phyloP scores from a whole-genome alignment of 768 basidiomycete genomes.

The Rhizopogon roseolus region DNA sequence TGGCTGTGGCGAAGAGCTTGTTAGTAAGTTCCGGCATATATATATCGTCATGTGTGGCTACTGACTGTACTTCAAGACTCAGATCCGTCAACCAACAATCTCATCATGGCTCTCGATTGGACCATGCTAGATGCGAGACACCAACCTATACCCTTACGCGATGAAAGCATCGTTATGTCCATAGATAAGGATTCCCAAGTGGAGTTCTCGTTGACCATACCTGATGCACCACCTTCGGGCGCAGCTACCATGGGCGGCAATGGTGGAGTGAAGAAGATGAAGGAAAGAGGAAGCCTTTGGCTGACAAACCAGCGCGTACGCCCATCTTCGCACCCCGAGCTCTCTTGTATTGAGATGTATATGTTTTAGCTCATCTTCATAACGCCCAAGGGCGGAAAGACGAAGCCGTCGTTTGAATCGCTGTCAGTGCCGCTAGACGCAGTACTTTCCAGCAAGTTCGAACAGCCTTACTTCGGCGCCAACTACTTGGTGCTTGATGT shows the following conservation, averaged over 20 bases:
- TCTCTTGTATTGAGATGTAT: slow-evolving; percentile 4
- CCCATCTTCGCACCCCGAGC: neutral
- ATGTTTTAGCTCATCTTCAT: slow-evolving; percentile 58
- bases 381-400: slow-evolving; percentile 23
- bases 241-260: slow-evolving; percentile 45
- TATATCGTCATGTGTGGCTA: too few species aligned
- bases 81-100: neutral
- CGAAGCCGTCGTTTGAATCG: slow-evolving; percentile 32
- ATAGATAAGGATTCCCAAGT: slow-evolving; percentile 44
- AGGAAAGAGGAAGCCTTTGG: slow-evolving; percentile 51
- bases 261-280: slow-evolving; percentile 52
- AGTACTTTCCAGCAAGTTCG: slow-evolving; percentile 65
- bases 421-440: slow-evolving; percentile 55
- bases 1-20: too few species aligned
- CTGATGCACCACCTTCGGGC: slow-evolving; percentile 43
- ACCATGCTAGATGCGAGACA: slow-evolving; percentile 55
- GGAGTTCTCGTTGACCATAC: slow-evolving; percentile 55
- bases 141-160: slow-evolving; percentile 57
- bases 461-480: slow-evolving; percentile 68
- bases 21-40: too few species aligned
- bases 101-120: slow-evolving; percentile 74
- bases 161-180: slow-evolving; percentile 55
- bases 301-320: slow-evolving; percentile 75
- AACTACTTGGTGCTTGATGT: slow-evolving; percentile 68
- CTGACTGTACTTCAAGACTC: too few species aligned